Evolutionary conservation across 495 filamentous ascomycete genomes (phyloP).

Genomic region (Neurospora sp.): DNA sequence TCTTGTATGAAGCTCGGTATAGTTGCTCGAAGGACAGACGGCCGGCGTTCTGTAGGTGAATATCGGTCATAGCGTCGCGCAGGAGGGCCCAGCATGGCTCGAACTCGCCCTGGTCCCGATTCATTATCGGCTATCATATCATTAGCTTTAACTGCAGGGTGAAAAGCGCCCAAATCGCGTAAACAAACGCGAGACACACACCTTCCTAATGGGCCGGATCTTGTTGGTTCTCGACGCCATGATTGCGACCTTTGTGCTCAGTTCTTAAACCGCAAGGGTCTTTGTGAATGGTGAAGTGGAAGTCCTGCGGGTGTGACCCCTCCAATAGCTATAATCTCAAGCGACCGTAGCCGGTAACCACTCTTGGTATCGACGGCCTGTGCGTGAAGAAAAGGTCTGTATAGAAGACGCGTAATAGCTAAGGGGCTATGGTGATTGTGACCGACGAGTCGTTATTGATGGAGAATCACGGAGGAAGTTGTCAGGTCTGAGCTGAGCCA

Average conservation of each 20-base stretch:
- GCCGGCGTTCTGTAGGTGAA: conserved; percentile 88
- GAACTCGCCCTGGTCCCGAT: conserved; percentile 46
- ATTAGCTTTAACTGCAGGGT: background rate
- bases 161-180: background rate
- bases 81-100: conserved; percentile 73
- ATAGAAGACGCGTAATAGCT: background rate
- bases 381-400: background rate
- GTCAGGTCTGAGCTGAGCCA: background rate
- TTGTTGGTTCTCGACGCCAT: conserved; percentile 19
- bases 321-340: background rate
- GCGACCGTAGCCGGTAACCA: background rate
- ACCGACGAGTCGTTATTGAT: background rate
- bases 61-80: conserved; percentile 63
- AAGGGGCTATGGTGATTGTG: background rate
- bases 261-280: background rate
- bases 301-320: background rate
- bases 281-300: background rate
- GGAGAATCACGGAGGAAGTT: background rate
- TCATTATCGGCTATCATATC: conserved; percentile 16
- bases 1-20: conserved; percentile 91
- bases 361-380: background rate
- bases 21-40: conserved; percentile 87
- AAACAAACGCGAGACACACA: conserved; percentile 2
- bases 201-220: conserved; percentile 16
- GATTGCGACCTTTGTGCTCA: background rate